Evolutionary conservation across 495 filamentous ascomycete species (phyloP), one percentile per base, ranked within the genome.

Genomic region (Penicillium desertorum): DNA sequence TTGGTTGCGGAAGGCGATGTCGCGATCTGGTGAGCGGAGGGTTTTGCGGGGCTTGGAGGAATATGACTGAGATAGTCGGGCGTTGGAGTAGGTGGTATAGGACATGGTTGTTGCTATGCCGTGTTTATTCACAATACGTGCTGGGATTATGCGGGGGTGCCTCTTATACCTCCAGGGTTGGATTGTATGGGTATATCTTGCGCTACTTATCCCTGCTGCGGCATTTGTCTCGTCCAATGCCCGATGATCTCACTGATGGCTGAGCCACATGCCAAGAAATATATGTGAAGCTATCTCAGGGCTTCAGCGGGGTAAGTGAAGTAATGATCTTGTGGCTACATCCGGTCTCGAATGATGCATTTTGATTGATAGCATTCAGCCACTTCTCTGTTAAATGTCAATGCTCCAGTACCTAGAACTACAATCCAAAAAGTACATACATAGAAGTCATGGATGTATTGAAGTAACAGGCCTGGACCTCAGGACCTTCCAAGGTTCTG

Each of bases 1-100:
- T 30, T 69, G 64, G 6, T 39, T 64, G 29, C 66, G 66, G 27
- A 69, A 50, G 23, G 66, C 66, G 52, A 69, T 54, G 8, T 64
- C 53, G 17, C 64, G 66, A 0, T 62, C 52, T n/a, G 66, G 66
- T 4, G 61, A 51, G 30, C 58, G 58, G 20, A 69, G 36, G 9
- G 59, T 43, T 32, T 49, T 57, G 50, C 60, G 61, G 10, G 54
- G 61, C 25, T 52, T 58, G 25, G 29, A 23, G n/a, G 42, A 48
- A n/a, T 25, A 62, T 11, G 39, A 22, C 2, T 41, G 59, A 11
- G 56, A 57, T 32, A 65, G 43, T 3, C 62, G 44, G n/a, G 56
- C 56, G 9, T 65, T 54, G 9, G 52, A 51, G 45, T 65, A 65
- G 20, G 53, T 59, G 19, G 51, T 51, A 39, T 59, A 62, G n/a